phyloP scores from a whole-genome alignment of 345 rosid species.

The Abelmoschus esculentus region DNA sequence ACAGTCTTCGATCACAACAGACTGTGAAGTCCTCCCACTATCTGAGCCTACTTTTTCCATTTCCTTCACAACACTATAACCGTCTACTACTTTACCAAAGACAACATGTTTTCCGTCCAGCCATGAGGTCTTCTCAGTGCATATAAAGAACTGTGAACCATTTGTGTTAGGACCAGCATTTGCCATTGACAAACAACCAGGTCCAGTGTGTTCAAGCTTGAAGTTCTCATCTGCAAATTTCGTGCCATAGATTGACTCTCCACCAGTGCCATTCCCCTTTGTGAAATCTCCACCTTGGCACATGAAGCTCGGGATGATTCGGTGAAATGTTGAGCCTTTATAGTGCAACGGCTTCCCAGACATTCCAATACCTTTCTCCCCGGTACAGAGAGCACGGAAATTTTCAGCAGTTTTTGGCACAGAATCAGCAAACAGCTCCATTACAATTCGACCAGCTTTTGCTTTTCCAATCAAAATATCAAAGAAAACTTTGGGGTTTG shows the following conservation, averaged over 20 bases:
- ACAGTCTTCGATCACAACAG: conserved; percentile 63
- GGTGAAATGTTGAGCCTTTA: conserved; percentile 77
- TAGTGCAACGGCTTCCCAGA: conserved; percentile 58
- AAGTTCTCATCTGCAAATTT: conserved; percentile 80
- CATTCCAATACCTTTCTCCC: conserved; percentile 64
- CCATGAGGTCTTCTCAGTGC: conserved; percentile 64
- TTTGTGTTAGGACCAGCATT: not conserved
- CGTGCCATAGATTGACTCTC: conserved; percentile 64
- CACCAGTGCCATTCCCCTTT: conserved; percentile 81
- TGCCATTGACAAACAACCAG: not conserved
- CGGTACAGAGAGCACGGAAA: conserved; percentile 71
- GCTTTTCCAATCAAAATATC: conserved; percentile 59
- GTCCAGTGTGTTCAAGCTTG: conserved; percentile 56
- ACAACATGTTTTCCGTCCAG: conserved; percentile 85
- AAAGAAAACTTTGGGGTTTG: conserved; percentile 72
- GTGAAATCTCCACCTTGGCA: conserved; percentile 94
- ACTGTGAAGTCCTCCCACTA: conserved; percentile 34
- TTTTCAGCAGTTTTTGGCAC: conserved; percentile 72
- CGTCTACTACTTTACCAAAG: conserved; percentile 82
- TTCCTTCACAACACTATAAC: conserved; percentile 52
- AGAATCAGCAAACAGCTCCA: conserved; percentile 72
- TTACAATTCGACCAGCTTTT: conserved; percentile 60
- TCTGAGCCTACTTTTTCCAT: conserved; percentile 68
- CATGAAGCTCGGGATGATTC: conserved; percentile 82
- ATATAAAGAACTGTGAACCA: conserved; percentile 61